Conservation (phyloP, 108 stramenopile genomes). For the Skeletonema potamos region DNA sequence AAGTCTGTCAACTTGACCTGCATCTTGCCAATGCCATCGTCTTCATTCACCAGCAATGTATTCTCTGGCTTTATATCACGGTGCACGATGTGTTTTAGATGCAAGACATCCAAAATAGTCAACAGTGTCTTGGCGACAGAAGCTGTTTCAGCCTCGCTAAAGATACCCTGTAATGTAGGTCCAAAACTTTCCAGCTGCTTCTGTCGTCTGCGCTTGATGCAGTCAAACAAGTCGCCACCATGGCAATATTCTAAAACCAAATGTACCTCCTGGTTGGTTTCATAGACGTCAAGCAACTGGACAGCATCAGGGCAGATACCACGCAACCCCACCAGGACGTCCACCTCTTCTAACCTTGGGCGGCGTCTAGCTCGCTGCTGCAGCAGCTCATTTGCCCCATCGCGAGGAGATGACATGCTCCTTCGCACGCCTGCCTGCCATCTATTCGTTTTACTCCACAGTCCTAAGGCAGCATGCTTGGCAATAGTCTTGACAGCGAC, state of each 20-base stretch:
- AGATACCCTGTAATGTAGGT: conserved; percentile 25
- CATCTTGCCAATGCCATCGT: conserved; percentile 48
- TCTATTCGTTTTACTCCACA: conserved; percentile 51
- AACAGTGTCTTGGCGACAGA: conserved; percentile 72
- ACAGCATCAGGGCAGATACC: conserved; percentile 67
- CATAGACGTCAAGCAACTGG: conserved; percentile 82
- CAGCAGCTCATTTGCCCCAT: conserved; percentile 22
- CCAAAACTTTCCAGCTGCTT: conserved; percentile 39
- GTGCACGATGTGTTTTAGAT: conserved; percentile 68
- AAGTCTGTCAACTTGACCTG: conserved; percentile 85
- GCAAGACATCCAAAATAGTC: conserved; percentile 61
- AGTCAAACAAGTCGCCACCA: conserved; percentile 88
- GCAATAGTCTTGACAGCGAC: conserved; percentile 88
- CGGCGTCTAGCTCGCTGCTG: conserved; percentile 7
- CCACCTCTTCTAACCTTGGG: conserved; percentile 77
- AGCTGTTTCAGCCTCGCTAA: conserved; percentile 71
- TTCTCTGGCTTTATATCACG: conserved; percentile 92
- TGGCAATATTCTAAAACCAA: conserved; percentile 83
- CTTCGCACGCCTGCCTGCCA: conserved; percentile 15
- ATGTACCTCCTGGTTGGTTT: conserved; percentile 83
- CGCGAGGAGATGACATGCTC: conserved; percentile 16
- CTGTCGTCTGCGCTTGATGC: conserved; percentile 66
- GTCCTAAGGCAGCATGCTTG: conserved; percentile 83
- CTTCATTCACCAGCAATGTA: conserved; percentile 53
- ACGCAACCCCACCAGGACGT: conserved; percentile 60